phyloP scores from a whole-genome alignment of 2,329 filamentous ascomycete species.

The Thielaviopsis euricoi region DNA sequence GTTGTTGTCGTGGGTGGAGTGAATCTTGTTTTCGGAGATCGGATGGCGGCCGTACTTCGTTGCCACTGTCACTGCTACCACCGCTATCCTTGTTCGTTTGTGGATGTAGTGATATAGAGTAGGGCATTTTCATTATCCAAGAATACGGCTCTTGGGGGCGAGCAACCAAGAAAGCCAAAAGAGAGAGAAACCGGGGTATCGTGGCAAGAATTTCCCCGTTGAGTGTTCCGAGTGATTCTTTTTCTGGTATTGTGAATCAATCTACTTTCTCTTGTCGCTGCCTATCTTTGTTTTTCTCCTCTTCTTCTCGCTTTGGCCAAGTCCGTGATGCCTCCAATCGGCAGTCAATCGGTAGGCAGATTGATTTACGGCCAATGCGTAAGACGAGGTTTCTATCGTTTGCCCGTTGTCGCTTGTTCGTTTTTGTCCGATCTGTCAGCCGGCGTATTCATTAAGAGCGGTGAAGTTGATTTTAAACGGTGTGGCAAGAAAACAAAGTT shows the following conservation, averaged over 20 bases:
- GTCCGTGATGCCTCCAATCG: neutral
- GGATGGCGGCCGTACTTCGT: neutral
- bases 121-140: neutral
- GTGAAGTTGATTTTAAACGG: neutral
- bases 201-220: neutral
- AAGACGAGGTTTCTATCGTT: no score
- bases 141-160: neutral
- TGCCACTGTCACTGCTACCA: neutral
- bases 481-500: neutral
- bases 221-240: neutral
- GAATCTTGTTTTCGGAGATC: neutral
- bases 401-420: neutral
- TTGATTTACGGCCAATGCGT: no score
- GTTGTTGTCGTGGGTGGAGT: neutral
- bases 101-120: neutral
- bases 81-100: neutral
- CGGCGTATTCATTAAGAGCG: neutral
- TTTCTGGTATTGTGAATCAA: neutral
- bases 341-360: no score
- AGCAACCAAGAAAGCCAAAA: neutral
- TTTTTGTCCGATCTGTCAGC: neutral
- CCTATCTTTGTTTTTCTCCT: no score
- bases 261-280: no score
- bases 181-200: neutral
- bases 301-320: neutral